Conservation (phyloP, 108 stramenopile species). For the Nitzschia putrida region DNA sequence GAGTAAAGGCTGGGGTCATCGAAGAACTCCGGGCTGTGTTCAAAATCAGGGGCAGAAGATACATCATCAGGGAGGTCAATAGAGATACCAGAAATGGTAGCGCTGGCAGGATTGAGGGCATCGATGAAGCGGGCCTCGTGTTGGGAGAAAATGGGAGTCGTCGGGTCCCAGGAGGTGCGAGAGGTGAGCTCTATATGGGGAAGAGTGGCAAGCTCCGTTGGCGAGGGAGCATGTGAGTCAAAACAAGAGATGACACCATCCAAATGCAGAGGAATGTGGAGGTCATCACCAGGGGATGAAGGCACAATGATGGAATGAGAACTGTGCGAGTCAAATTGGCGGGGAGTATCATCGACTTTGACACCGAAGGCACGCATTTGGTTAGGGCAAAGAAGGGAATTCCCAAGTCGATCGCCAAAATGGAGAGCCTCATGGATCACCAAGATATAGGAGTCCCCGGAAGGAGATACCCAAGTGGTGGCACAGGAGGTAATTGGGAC, state of each 20-base stretch:
- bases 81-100: not conserved
- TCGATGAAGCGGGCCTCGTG: not conserved
- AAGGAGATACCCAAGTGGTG: not conserved
- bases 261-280: not conserved
- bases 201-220: not conserved
- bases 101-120: not conserved
- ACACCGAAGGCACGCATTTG: slow-evolving; percentile 7
- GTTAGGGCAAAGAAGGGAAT: slow-evolving; percentile 17
- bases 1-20: not conserved
- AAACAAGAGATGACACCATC: not conserved
- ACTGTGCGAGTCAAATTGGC: not conserved
- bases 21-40: not conserved
- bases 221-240: not conserved
- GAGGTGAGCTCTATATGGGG: not conserved
- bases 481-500: not conserved
- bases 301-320: not conserved
- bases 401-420: not conserved
- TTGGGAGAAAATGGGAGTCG: not conserved
- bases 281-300: not conserved
- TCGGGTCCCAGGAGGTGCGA: not conserved
- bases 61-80: not conserved
- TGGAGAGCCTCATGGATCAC: slow-evolving; percentile 13
- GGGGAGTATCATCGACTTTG: slow-evolving; percentile 3
- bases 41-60: not conserved
- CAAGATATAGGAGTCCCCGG: slow-evolving; percentile 16